phyloP scores from a whole-genome alignment of 2,329 filamentous ascomycete species.

The Cryphonectria carpinicola region DNA sequence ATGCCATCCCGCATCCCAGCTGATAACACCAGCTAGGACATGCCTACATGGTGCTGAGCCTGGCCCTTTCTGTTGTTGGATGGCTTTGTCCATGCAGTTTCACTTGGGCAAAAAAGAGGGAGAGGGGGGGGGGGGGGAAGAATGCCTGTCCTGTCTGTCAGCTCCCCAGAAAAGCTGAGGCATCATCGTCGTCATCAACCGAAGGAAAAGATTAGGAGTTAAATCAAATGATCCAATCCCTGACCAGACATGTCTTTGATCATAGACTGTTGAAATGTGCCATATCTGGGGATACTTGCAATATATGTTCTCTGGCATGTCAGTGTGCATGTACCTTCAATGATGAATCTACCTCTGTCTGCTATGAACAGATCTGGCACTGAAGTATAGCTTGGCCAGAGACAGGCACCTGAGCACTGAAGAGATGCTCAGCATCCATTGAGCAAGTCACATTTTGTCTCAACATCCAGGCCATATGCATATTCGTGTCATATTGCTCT shows the following conservation, averaged over 20 bases:
- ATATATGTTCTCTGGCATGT: too few species aligned
- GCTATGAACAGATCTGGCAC: too few species aligned
- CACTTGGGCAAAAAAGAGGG: neutral
- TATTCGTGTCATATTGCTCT: too few species aligned
- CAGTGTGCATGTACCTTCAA: too few species aligned
- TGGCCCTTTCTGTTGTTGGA: neutral
- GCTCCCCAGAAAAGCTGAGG: neutral
- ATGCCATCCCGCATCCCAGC: slow-evolving; percentile 14
- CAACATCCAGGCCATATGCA: too few species aligned
- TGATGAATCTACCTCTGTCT: too few species aligned
- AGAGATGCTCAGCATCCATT: neutral
- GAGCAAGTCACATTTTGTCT: neutral
- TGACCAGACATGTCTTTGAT: neutral
- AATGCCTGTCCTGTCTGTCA: neutral
- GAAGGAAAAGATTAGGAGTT: too few species aligned
- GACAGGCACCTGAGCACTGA: neutral
- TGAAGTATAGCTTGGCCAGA: neutral
- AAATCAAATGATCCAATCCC: too few species aligned
- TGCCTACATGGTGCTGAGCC: neutral
- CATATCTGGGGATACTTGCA: too few species aligned
- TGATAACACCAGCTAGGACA: slow-evolving; percentile 23
- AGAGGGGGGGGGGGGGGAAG: too few species aligned
- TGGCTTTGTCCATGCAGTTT: neutral
- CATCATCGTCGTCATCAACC: neutral
- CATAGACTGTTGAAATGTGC: too few species aligned